These are phyloP conservation scores for Boletus fagicola DNA, from an alignment of 768 basidiomycete genomes.

Conservation along the genomic window DNA sequence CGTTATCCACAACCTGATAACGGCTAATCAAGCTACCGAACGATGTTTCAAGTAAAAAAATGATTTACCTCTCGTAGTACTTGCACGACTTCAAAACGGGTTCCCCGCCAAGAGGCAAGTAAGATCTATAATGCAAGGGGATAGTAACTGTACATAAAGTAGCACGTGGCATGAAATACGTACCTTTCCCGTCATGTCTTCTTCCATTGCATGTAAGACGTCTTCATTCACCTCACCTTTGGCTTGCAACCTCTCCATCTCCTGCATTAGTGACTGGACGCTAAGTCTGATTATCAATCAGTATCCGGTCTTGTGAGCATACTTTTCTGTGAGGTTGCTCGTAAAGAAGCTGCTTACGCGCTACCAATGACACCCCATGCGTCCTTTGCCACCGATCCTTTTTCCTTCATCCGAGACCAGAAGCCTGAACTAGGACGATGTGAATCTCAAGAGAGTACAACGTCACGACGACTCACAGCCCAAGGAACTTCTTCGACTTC, in stretches of 20 bases:
- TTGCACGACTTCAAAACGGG: slow-evolving; percentile 90
- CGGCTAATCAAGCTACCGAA: not conserved
- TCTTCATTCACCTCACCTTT: slow-evolving; percentile 90
- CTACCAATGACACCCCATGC: slow-evolving; percentile 96
- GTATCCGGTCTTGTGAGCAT: slow-evolving; percentile 44
- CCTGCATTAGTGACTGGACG: slow-evolving; percentile 42
- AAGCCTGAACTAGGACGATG: slow-evolving; percentile 66
- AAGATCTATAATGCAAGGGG: slow-evolving; percentile 56
- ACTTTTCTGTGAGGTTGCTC: slow-evolving; percentile 45
- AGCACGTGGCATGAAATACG: not conserved
- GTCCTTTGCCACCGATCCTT: slow-evolving; percentile 89
- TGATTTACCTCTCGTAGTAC: slow-evolving; percentile 68
- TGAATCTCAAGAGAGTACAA: slow-evolving; percentile 10
- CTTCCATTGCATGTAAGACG: slow-evolving; percentile 79
- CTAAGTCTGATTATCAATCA: slow-evolving; percentile 35
- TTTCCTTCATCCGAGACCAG: slow-evolving; percentile 92
- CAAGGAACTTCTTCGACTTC: slow-evolving; percentile 89
- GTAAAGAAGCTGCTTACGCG: slow-evolving; percentile 63
- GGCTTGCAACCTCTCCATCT: slow-evolving; percentile 87
- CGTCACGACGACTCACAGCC: slow-evolving; percentile 58
- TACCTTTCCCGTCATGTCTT: slow-evolving; percentile 91
- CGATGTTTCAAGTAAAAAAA: slow-evolving; percentile 4
- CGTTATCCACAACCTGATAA: slow-evolving; percentile 71
- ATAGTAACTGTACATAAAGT: not conserved
- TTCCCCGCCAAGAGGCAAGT: slow-evolving; percentile 97